Base-by-base conservation (phyloP, 768 basidiomycete genomes). In the Trametes coccinea region DNA sequence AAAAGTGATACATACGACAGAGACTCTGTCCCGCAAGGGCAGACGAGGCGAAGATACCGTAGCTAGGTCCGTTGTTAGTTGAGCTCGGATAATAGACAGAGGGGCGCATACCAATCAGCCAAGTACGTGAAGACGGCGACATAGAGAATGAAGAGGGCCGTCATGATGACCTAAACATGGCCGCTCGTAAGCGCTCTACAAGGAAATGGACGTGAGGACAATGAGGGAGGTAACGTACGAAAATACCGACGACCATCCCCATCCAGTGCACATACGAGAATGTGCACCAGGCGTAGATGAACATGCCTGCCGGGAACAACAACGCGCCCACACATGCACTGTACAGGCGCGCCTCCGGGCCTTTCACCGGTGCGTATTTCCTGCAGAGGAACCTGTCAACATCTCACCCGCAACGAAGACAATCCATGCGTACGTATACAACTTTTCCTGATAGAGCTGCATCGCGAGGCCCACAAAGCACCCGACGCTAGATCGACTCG, bases 221-320 rank as follows among this genome's bases (percentile, higher is more conserved):
- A 60, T 30, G n/a, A 8, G 17, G 55, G 11, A 37, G 34, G 7
- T 31, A 13, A 49, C 56, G 37, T 11, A 60, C 54, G 39, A 60
- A 52, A 7, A 60, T 43, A 41, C 73, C 51, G 30, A 71, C 70
- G 2, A 57, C 64, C 55, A 88, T 79, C 2, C 82, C 88, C 31
- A 89, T 82, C 89, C 90, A 92, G 56, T 79, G 81, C 2, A 90
- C 76, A 13, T 64, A 66, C 0, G 79, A 58, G 61, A 77, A 82
- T 11, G 84, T 82, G 3, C 86, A 84, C 84, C 88, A 90, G 0
- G 86, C 88, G 65, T 86, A 92, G 31, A 90, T 83, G 72, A 90
- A 82, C 81, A 88, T 85, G n/a, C 81, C 82, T 0, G 72, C 62
- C 0, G 88, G 87, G 48, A 87, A 75, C 11, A 84, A 66, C 44